Percentiles rank a stretch among this genome's conserved stretches.
Evolutionary conservation across 2,329 filamentous ascomycete species (phyloP).

Genomic region (Stemphylium beticola): DNA sequence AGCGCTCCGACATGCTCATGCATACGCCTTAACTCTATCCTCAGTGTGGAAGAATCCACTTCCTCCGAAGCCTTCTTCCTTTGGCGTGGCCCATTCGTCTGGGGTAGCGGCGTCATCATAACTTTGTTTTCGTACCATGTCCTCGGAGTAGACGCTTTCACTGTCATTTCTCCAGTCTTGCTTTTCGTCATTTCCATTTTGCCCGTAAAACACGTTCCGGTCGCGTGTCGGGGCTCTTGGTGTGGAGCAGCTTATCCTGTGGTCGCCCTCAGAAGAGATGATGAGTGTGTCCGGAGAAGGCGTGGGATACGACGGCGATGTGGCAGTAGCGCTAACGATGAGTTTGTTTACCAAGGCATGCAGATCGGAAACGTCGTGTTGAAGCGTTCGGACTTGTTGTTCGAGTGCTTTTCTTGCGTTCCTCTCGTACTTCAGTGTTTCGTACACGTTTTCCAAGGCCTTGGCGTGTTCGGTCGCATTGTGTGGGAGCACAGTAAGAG

Average conservation of each 20-base stretch:
- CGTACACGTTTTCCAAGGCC: slow-evolving; percentile 31
- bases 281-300: slow-evolving; percentile 41
- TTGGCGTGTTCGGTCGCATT: slow-evolving; percentile 1
- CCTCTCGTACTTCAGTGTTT: slow-evolving; percentile 39
- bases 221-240: slow-evolving; percentile 28
- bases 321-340: slow-evolving; percentile 21
- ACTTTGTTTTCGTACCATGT: slow-evolving; percentile 15
- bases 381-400: slow-evolving; percentile 38
- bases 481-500: slow-evolving; percentile 1
- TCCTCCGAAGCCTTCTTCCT: slow-evolving; percentile 41
- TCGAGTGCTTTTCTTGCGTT: slow-evolving; percentile 44
- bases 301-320: slow-evolving; percentile 39
- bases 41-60: slow-evolving; percentile 31
- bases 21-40: slow-evolving; percentile 5
- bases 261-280: slow-evolving; percentile 26
- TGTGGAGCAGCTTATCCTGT: slow-evolving; percentile 29
- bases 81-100: slow-evolving; percentile 46
- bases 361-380: slow-evolving; percentile 39
- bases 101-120: slow-evolving; percentile 37
- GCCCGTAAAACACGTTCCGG: background rate
- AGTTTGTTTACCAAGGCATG: slow-evolving; percentile 41
- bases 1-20: background rate
- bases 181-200: background rate
- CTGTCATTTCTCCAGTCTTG: slow-evolving; percentile 8
- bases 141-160: slow-evolving; percentile 16